Evolutionary conservation across 1,284 basidiomycete genomes (phyloP).

Genomic region (Microbotryum intermedium): DNA sequence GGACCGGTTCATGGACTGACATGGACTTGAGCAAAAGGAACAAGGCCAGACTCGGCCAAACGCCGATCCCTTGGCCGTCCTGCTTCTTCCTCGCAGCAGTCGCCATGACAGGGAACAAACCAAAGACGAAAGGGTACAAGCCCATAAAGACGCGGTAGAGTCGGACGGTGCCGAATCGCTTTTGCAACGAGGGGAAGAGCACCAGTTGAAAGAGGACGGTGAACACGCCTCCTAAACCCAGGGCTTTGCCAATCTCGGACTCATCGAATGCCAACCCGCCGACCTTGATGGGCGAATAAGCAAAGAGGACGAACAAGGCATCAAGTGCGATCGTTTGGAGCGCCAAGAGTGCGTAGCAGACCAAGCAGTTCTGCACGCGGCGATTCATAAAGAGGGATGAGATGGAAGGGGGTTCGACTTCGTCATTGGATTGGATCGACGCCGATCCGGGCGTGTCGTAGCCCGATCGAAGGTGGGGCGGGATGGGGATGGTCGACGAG

Average conservation of each 20-base stretch:
- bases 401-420: constrained; percentile 4
- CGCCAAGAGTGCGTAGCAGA: constrained; percentile 20
- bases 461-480: not conserved
- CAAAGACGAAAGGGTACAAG: constrained; percentile 36
- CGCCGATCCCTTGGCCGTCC: not conserved
- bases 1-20: constrained; percentile 14
- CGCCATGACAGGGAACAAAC: constrained; percentile 36
- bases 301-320: constrained; percentile 31
- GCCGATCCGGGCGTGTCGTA: not conserved
- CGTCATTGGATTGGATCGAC: no score
- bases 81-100: constrained; percentile 21
- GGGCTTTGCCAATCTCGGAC: constrained; percentile 33
- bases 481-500: not conserved
- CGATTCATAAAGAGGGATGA: constrained; percentile 7
- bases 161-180: constrained; percentile 35
- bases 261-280: constrained; percentile 28
- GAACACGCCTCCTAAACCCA: constrained; percentile 35
- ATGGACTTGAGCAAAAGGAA: constrained; percentile 32
- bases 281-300: constrained; percentile 22
- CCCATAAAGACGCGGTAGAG: constrained; percentile 36
- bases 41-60: constrained; percentile 22
- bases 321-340: constrained; percentile 26
- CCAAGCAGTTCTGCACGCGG: not conserved
- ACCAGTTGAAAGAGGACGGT: constrained; percentile 36
- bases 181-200: constrained; percentile 40